Conservation (phyloP, 2,329 filamentous ascomycete species). For the Eutypa lata region DNA sequence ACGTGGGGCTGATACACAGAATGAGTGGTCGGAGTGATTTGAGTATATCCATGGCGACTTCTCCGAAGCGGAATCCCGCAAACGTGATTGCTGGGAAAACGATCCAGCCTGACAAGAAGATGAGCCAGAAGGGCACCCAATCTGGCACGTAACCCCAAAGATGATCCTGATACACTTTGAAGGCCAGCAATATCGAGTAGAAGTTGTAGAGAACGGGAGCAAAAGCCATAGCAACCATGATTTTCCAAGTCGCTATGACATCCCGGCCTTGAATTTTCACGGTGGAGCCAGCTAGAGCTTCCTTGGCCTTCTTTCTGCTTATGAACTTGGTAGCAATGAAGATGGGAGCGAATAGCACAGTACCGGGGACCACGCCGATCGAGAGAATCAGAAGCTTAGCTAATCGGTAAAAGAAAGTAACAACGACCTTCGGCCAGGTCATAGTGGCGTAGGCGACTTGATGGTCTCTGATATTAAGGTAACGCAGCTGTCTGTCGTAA, state of each 20-base stretch:
- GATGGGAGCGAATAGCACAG: constrained; percentile 83
- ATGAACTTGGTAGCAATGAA: constrained; percentile 83
- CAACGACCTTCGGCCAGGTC: constrained; percentile 71
- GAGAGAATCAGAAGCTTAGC: constrained; percentile 74
- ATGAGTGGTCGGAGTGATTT: constrained; percentile 89
- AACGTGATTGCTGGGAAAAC: constrained; percentile 88
- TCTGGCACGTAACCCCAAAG: constrained; percentile 78
- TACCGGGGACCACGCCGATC: constrained; percentile 79
- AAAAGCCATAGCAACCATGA: constrained; percentile 81
- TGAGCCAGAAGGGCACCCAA: constrained; percentile 75
- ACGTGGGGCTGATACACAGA: constrained; percentile 79
- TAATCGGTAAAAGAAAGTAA: constrained; percentile 75
- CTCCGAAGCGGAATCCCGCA: constrained; percentile 88
- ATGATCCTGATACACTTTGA: constrained; percentile 77
- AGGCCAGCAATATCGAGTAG: constrained; percentile 72
- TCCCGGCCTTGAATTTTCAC: constrained; percentile 87
- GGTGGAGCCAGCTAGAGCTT: constrained; percentile 78
- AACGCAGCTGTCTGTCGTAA: constrained; percentile 84
- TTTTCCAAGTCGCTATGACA: constrained; percentile 92
- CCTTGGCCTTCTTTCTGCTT: constrained; percentile 75
- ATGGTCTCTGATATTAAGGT: constrained; percentile 86
- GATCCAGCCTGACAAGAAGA: constrained; percentile 71
- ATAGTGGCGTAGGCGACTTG: constrained; percentile 90
- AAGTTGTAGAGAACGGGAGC: constrained; percentile 79
- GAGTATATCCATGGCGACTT: constrained; percentile 98